Conservation (phyloP, 169 alveolate genomes). For the Toxoplasma gondii region DNA sequence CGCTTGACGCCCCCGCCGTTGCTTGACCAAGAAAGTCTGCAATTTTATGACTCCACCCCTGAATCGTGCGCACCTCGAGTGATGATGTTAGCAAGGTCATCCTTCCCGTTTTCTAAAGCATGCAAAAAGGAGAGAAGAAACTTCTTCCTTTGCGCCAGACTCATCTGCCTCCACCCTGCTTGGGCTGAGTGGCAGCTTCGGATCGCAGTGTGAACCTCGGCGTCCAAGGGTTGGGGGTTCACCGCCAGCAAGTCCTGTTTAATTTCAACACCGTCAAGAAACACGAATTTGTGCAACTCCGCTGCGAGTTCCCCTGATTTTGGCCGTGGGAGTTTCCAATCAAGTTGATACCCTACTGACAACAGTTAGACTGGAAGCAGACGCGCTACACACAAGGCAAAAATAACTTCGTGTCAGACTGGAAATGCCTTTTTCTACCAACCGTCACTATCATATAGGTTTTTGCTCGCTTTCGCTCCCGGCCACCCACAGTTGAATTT, state of each 20-base stretch:
- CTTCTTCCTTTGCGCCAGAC: slow-evolving; percentile 75
- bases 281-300: slow-evolving; percentile 32
- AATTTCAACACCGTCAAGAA: slow-evolving; percentile 55
- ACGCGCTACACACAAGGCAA: neutral
- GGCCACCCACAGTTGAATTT: no score
- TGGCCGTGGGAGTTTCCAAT: neutral
- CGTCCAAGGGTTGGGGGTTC: slow-evolving; percentile 78
- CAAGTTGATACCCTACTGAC: neutral
- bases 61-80: slow-evolving; percentile 45
- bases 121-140: slow-evolving; percentile 36
- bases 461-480: neutral
- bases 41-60: neutral
- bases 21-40: neutral
- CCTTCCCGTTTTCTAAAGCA: slow-evolving; percentile 73
- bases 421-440: no score
- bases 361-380: neutral
- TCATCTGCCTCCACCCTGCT: slow-evolving; percentile 78
- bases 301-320: neutral
- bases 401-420: no score
- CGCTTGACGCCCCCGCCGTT: neutral
- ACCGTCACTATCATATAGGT: neutral
- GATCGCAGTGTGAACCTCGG: slow-evolving; percentile 82
- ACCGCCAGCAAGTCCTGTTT: slow-evolving; percentile 78
- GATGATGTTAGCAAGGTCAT: slow-evolving; percentile 78
- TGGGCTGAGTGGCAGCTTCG: slow-evolving; percentile 75